A percentile compares a stretch with the other conserved stretches of the same genome.
These are phyloP conservation scores for Coccomyxa subellipsoidea DNA, from an alignment of 163 green algal genomes.

Conservation along the genomic window DNA sequence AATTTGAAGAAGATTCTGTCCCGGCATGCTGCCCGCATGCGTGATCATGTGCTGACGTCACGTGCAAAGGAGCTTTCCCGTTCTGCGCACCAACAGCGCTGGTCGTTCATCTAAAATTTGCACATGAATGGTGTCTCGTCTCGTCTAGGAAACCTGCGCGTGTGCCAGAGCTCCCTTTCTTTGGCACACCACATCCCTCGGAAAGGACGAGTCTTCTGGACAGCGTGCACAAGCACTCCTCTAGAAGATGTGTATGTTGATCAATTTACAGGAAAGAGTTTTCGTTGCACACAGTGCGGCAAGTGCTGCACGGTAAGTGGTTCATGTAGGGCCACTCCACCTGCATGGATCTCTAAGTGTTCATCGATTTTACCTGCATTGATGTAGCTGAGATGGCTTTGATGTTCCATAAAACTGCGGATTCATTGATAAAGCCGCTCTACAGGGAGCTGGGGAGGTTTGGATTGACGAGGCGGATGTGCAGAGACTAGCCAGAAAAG, in stretches of 20 bases:
- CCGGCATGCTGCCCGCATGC: too few relatives aligned
- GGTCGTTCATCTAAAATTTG: background rate
- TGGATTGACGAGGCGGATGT: background rate
- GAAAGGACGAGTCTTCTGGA: background rate
- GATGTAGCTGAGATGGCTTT: too few relatives aligned
- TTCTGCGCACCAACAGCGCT: background rate
- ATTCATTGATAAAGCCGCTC: background rate
- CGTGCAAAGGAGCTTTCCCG: too few relatives aligned
- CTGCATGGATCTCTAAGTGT: too few relatives aligned
- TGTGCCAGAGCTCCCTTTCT: background rate
- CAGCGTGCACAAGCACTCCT: background rate
- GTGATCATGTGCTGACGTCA: too few relatives aligned
- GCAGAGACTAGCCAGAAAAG: background rate
- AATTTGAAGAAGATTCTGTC: too few relatives aligned
- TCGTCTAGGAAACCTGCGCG: background rate
- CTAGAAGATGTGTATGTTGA: background rate
- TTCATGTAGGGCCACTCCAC: too few relatives aligned
- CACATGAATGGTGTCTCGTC: background rate
- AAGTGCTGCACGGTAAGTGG: background rate
- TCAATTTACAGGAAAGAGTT: background rate
- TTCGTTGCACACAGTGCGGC: background rate
- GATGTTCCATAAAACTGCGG: too few relatives aligned
- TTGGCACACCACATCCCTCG: background rate
- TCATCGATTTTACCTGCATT: too few relatives aligned
- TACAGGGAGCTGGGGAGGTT: background rate